Conservation (phyloP, 805 yeast genomes). For the Hermanozyma aechmeae region DNA sequence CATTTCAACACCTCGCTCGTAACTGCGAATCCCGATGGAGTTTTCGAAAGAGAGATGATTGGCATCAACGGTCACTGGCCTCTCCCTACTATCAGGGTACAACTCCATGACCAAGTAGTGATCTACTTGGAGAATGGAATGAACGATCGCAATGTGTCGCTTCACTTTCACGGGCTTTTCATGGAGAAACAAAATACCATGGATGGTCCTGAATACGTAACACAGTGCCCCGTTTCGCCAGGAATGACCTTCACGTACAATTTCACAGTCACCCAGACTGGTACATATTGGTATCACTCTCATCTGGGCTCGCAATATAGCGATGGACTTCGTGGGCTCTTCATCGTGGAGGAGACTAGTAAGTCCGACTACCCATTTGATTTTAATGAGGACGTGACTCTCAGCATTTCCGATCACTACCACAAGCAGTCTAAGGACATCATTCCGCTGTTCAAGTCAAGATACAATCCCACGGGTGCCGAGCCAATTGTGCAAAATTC, state of each 20-base stretch:
- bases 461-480: constrained; percentile 78
- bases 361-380: constrained; percentile 36
- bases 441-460: constrained; percentile 39
- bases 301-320: constrained; percentile 71
- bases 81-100: constrained; percentile 29
- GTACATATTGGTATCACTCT: constrained; percentile 62
- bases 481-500: constrained; percentile 70
- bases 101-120: constrained; percentile 29
- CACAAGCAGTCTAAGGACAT: constrained; percentile 43
- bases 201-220: constrained; percentile 39
- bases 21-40: constrained; percentile 50
- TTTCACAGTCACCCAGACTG: constrained; percentile 16
- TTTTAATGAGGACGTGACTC: constrained; percentile 52
- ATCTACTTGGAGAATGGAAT: constrained; percentile 25
- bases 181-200: constrained; percentile 26
- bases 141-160: constrained; percentile 25
- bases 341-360: constrained; percentile 50
- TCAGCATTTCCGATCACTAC: constrained; percentile 57
- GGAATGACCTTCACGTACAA: constrained; percentile 28
- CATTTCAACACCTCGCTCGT: constrained; percentile 30
- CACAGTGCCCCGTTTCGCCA: constrained; percentile 38
- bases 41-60: constrained; percentile 39
- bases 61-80: constrained; percentile 49
- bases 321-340: constrained; percentile 67
- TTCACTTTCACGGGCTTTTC: constrained; percentile 40